Percentiles rank a stretch among this genome's conserved stretches.
Conservation (phyloP, 2,329 filamentous ascomycete genomes). For the Trichoderma sp. region DNA sequence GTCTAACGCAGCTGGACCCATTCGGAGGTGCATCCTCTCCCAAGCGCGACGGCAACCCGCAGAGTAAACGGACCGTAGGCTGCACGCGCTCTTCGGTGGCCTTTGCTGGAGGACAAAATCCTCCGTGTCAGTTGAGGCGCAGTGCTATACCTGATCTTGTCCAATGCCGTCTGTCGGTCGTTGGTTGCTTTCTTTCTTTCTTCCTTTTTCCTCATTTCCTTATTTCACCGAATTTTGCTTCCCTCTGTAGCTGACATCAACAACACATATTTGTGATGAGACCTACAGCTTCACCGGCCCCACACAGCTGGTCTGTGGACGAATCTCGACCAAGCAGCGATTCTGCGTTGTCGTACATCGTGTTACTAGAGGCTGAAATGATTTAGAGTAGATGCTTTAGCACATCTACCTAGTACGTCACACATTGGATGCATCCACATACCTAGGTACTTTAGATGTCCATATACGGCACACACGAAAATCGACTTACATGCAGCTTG, state of each 20-base stretch:
- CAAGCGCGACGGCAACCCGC: slow-evolving; percentile 5
- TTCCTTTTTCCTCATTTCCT: background rate
- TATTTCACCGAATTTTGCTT: background rate
- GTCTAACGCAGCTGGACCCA: background rate
- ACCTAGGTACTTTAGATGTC: background rate
- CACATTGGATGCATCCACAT: background rate
- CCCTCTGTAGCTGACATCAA: background rate
- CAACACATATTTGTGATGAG: background rate
- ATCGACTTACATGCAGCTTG: slow-evolving; percentile 12
- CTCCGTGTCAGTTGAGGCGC: background rate
- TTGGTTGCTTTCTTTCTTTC: background rate
- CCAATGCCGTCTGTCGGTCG: background rate
- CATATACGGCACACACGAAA: background rate
- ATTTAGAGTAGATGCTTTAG: background rate
- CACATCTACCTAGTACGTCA: background rate
- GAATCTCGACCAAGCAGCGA: background rate
- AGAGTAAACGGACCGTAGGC: background rate
- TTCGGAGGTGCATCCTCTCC: background rate
- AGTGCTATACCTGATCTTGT: background rate
- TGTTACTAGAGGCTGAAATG: background rate
- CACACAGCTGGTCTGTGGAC: background rate
- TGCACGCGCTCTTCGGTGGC: background rate
- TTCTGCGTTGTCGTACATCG: background rate
- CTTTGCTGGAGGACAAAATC: background rate
- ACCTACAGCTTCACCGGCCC: slow-evolving; percentile 17